Evolutionary conservation across 352 stramenopile genomes (phyloP), one percentile per base, ranked within the genome.

Genomic region (Phytophthora pisi): DNA sequence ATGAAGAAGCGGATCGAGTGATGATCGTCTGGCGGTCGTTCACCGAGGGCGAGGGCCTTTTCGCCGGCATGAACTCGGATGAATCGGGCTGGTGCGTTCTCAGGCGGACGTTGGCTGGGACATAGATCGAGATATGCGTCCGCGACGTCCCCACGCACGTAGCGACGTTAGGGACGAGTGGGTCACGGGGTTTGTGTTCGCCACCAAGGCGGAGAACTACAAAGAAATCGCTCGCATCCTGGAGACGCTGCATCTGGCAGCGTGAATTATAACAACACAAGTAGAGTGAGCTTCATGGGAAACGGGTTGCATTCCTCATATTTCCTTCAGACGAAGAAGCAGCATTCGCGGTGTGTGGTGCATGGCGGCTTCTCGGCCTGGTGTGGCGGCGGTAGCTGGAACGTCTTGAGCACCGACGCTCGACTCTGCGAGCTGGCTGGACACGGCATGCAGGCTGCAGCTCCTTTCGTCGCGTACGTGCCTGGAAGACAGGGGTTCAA

Each of bases 381-480:
- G 2, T 74, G 59, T 26, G 62, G 20, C 3, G 70, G 51, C 3
- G 74, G 46, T 31, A 79, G 51, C 4, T 72, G 56, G 38, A 70
- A 70, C 5, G 42, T 72, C 0, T 62, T 55, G 24, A 81, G 51
- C 13, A 83, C 62, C 36, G 26, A 57, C 3, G 52, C 51, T 52
- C 61, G 59, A 11, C 60, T 75, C 31, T 67, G 51, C 18, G 57
- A 61, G 16, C 24, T 69, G 24, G 52, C n/a, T 9, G 78, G 78
- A 61, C 83, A 90, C 2, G 58, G 34, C 40, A 86, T 87, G 42
- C 84, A 92, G 8, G 50, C 57, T 5, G 63, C 34, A 26, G 80
- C 78, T 7, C 84, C 84, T 56, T 68, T 68, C 0, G 71, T 56
- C 0, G 81, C 72, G 47, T 86, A 92, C 5, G 80, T 82, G 3